phyloP scores from a whole-genome alignment of 164 flowering plant genomes.

The Aristolochia fimbriata region DNA sequence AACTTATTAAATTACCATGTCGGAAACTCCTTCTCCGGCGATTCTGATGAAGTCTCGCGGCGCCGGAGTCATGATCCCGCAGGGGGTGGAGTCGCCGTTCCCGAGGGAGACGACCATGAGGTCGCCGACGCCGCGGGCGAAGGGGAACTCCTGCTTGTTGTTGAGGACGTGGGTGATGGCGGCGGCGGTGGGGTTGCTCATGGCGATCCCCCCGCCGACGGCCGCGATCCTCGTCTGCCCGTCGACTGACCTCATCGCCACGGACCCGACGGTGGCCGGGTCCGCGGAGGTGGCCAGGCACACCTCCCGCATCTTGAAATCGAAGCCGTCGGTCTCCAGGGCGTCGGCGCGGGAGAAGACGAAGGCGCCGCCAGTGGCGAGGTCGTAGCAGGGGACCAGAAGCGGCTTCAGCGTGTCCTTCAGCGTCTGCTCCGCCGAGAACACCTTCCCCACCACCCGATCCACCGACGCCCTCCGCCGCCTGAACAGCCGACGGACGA shows the following conservation, averaged over 20 bases:
- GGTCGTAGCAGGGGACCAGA: slow-evolving; percentile 55
- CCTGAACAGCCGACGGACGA: slow-evolving; percentile 15
- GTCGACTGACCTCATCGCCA: slow-evolving; percentile 42
- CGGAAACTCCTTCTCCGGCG: slow-evolving; percentile 54
- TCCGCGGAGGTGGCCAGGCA: slow-evolving; percentile 46
- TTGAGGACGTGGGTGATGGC: slow-evolving; percentile 67
- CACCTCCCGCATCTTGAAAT: slow-evolving; percentile 47
- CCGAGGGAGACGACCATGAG: slow-evolving; percentile 47
- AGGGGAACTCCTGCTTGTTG: slow-evolving; percentile 63
- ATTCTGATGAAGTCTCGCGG: slow-evolving; percentile 24
- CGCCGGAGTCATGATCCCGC: slow-evolving; percentile 10
- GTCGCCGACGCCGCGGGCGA: slow-evolving; percentile 44
- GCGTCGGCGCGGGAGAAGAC: slow-evolving; percentile 68
- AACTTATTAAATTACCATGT: slow-evolving; percentile 41
- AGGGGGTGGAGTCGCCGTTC: slow-evolving; percentile 35
- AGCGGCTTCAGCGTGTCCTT: slow-evolving; percentile 55
- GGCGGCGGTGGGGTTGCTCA: slow-evolving; percentile 65
- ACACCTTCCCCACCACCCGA: slow-evolving; percentile 19
- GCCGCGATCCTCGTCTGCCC: slow-evolving; percentile 32
- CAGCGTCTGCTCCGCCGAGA: slow-evolving; percentile 38
- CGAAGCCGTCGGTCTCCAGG: slow-evolving; percentile 48
- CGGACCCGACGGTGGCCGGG: slow-evolving; percentile 19
- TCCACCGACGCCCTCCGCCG: slow-evolving; percentile 9
- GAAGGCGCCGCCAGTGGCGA: slow-evolving; percentile 40
- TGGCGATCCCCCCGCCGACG: slow-evolving; percentile 42